A percentile compares a stretch with the other conserved stretches of the same genome.
Evolutionary conservation across 768 basidiomycete genomes (phyloP).

Genomic region (Leccinellum luteum): DNA sequence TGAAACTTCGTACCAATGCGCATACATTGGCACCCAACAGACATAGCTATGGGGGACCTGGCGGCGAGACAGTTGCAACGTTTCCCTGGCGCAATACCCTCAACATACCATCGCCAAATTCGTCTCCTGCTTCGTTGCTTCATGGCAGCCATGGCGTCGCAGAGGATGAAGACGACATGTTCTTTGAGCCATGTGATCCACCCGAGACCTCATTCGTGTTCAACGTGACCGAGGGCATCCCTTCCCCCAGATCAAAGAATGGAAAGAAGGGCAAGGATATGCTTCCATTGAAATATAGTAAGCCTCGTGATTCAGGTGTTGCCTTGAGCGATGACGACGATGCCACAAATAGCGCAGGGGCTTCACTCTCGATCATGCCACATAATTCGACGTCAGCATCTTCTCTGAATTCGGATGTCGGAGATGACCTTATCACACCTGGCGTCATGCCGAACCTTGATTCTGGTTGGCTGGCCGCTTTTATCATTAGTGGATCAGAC

Average conservation of each 20-base stretch:
- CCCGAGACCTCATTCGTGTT: constrained; percentile 55
- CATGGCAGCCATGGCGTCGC: constrained; percentile 27
- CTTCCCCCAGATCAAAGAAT: constrained; percentile 47
- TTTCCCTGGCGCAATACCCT: constrained; percentile 39
- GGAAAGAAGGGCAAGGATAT: constrained; percentile 27
- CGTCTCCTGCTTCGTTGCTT: constrained; percentile 42
- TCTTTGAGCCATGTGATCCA: constrained; percentile 46
- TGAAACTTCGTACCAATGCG: constrained; percentile 4
- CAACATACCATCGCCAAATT: constrained; percentile 45
- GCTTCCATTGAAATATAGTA: constrained; percentile 68
- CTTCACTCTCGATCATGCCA: constrained; percentile 42
- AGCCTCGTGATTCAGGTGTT: constrained; percentile 66
- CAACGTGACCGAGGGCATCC: constrained; percentile 53
- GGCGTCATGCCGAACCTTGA: constrained; percentile 47
- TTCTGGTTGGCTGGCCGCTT: constrained; percentile 64
- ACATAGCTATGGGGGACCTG: constrained; percentile 64
- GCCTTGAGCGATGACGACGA: constrained; percentile 60
- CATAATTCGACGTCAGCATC: constrained; percentile 61
- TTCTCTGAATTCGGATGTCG: constrained; percentile 54
- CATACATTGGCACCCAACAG: constrained; percentile 43
- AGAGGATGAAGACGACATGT: constrained; percentile 54
- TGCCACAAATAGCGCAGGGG: constrained; percentile 16
- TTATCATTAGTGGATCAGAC: constrained; percentile 40
- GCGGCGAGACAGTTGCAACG: constrained; percentile 29
- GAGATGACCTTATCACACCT: constrained; percentile 75